Evolutionary conservation across 345 rosid species (phyloP).

Genomic region (Citrus maxima): DNA sequence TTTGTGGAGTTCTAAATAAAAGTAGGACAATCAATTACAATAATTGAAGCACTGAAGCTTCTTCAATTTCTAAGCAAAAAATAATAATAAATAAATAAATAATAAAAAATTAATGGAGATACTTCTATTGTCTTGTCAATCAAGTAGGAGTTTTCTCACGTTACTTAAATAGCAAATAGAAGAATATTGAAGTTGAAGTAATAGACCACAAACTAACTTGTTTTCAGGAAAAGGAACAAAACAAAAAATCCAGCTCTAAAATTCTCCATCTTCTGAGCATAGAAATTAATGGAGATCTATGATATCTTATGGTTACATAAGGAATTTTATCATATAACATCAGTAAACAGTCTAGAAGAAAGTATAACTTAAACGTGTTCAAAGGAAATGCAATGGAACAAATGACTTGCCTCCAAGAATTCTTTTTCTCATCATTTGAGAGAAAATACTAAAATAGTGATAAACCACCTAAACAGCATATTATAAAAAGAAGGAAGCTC

Average conservation of each 20-base stretch:
- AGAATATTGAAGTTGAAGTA: background rate
- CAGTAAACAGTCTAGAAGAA: background rate
- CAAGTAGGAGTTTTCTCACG: background rate
- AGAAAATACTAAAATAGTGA: background rate
- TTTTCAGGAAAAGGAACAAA: background rate
- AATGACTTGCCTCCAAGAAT: background rate
- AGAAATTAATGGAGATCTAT: background rate
- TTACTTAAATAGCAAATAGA: background rate
- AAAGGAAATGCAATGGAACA: background rate
- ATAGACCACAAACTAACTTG: background rate
- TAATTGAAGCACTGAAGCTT: background rate
- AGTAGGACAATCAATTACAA: background rate
- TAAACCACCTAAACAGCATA: background rate
- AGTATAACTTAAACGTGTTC: background rate
- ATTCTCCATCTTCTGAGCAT: conserved; percentile 2
- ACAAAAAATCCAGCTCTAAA: background rate
- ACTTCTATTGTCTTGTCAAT: background rate
- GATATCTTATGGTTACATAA: background rate
- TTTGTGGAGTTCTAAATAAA: background rate
- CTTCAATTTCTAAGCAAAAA: background rate
- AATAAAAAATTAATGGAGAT: too few relatives aligned
- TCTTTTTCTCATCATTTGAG: background rate
- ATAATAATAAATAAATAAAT: too few relatives aligned
- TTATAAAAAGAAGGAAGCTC: background rate
- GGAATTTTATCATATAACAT: background rate